phyloP scores from a whole-genome alignment of 805 yeast genomes.

The Myxozyma lipomycoides region DNA sequence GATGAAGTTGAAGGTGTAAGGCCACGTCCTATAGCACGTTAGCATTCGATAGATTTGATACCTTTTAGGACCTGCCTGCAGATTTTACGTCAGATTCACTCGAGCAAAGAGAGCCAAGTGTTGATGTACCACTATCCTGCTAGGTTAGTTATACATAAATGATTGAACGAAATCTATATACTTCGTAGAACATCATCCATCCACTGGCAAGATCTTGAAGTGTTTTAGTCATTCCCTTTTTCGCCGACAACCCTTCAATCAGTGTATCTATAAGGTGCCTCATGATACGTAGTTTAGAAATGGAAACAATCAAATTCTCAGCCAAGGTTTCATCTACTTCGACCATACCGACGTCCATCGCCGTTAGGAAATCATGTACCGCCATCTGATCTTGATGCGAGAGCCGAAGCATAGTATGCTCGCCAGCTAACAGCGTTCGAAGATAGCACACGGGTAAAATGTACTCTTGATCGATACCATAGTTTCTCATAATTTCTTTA shows the following conservation, averaged over 20 bases:
- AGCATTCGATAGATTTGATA: no score
- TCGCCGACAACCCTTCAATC: background rate
- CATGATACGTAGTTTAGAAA: slow-evolving; percentile 1
- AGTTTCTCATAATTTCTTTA: background rate
- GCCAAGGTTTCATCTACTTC: slow-evolving; percentile 5
- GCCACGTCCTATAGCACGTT: no score
- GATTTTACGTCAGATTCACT: no score
- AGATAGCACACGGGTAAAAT: background rate
- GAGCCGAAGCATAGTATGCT: background rate
- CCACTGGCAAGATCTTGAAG: slow-evolving; percentile 1
- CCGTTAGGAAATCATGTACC: slow-evolving; percentile 3
- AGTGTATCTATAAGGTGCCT: background rate
- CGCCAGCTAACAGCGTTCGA: background rate
- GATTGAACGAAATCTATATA: no score
- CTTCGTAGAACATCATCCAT: slow-evolving; percentile 6
- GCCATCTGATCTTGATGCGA: background rate
- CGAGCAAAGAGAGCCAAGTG: no score
- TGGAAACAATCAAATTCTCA: background rate
- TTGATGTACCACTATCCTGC: no score
- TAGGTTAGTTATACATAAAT: no score
- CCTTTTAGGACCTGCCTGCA: no score
- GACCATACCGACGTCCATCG: background rate
- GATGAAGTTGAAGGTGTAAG: no score
- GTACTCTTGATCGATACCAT: background rate
- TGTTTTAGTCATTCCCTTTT: background rate